These are phyloP conservation scores for Triangularia setosa DNA, from an alignment of 2,329 filamentous ascomycete species.

Conservation along the genomic window DNA sequence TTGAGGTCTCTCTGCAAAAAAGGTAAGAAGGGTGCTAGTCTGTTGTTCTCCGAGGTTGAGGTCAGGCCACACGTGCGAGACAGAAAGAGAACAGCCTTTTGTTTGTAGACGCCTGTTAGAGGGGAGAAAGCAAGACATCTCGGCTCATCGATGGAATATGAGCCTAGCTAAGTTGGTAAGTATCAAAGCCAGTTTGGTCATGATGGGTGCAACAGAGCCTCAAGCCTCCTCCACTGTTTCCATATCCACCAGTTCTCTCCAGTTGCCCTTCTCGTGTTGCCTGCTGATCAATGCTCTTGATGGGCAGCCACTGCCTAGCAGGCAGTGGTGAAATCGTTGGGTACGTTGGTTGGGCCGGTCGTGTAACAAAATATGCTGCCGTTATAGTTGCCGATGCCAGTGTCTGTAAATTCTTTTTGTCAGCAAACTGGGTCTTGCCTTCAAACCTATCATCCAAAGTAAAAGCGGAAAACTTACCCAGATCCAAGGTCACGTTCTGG, in stretches of 20 bases:
- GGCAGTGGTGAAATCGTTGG: not conserved
- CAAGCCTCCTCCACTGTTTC: not conserved
- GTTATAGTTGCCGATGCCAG: slow-evolving; percentile 19
- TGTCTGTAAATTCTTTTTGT: slow-evolving; percentile 8
- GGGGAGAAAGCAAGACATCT: not conserved
- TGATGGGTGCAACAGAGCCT: not conserved
- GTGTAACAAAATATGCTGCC: slow-evolving; percentile 14
- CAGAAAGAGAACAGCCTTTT: not conserved
- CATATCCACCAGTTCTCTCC: not conserved
- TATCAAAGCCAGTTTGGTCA: not conserved
- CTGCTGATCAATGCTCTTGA: not conserved
- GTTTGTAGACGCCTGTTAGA: not conserved
- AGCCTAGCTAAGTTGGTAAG: not conserved
- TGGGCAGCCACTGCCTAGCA: not conserved
- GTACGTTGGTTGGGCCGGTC: not conserved
- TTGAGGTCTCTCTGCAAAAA: no score
- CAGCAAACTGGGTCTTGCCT: not conserved
- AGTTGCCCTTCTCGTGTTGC: not conserved
- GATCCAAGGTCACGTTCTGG: slow-evolving; percentile 8
- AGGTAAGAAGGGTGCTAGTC: no score
- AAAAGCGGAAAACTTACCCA: slow-evolving; percentile 14
- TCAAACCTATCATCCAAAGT: not conserved
- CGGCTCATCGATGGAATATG: not conserved
- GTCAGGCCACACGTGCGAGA: not conserved
- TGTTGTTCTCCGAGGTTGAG: not conserved